Evolutionary conservation across 345 rosid genomes (phyloP).

Genomic region (Eucalyptus sideroxylon): DNA sequence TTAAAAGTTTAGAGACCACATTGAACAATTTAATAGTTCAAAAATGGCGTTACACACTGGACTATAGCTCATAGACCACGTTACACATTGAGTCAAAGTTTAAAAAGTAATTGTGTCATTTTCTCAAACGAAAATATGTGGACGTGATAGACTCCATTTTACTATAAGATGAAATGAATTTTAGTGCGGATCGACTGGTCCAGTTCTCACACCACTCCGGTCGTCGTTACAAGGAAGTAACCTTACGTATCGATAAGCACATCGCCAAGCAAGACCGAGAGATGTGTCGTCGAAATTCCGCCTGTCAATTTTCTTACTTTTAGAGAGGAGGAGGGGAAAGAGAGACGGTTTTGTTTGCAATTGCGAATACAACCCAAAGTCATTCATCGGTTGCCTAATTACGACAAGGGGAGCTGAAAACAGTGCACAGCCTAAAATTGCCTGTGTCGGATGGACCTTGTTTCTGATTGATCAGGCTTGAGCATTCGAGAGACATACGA

Average conservation of each 20-base stretch:
- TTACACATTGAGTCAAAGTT: too few species aligned
- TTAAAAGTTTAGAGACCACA: fast-evolving
- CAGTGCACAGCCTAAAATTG: neutral
- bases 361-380: neutral
- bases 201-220: neutral
- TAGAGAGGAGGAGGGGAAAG: neutral
- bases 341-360: neutral
- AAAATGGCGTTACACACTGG: fast-evolving
- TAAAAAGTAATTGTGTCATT: too few species aligned
- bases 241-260: neutral
- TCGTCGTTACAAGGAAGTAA: neutral
- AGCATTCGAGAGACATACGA: neutral
- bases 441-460: neutral
- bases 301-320: neutral
- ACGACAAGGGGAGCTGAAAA: neutral
- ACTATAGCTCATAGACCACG: fast-evolving
- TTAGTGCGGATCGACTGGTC: neutral
- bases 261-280: neutral
- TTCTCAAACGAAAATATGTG: neutral
- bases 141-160: neutral
- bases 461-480: neutral
- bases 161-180: neutral
- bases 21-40: too few species aligned
- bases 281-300: neutral
- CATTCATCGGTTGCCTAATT: neutral